Evolutionary conservation across 495 filamentous ascomycete genomes (phyloP).

Genomic region (Glonium stellatum): DNA sequence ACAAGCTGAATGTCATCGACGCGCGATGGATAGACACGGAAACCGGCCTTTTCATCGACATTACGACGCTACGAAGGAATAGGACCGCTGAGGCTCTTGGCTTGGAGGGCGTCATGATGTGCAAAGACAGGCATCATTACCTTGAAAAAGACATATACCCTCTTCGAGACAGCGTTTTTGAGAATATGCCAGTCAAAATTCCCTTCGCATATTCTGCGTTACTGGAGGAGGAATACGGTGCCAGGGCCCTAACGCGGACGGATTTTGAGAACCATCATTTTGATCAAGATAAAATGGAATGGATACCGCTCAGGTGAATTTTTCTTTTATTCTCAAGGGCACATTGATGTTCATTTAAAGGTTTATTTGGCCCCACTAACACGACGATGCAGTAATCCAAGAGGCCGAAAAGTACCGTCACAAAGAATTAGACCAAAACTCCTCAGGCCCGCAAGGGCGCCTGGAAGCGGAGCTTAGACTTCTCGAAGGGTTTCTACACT

Average conservation of each 20-base stretch:
- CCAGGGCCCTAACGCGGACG: conserved; percentile 54
- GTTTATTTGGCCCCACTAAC: too few species aligned
- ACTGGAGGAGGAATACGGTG: conserved; percentile 68
- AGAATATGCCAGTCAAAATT: conserved; percentile 65
- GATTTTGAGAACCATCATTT: conserved; percentile 44
- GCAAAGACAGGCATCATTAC: conserved; percentile 54
- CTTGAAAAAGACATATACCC: conserved; percentile 66
- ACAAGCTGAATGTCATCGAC: conserved; percentile 53
- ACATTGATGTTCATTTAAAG: too few species aligned
- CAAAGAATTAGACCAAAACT: too few species aligned
- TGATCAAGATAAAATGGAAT: conserved; percentile 21
- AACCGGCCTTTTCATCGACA: conserved; percentile 58
- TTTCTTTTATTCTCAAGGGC: not conserved
- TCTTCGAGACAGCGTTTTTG: conserved; percentile 67
- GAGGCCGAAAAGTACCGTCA: too few species aligned
- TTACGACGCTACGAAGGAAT: conserved; percentile 50
- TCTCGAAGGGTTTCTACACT: too few species aligned
- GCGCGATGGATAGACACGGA: conserved; percentile 56
- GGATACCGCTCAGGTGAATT: conserved; percentile 13
- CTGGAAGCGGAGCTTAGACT: too few species aligned
- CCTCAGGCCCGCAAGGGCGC: too few species aligned
- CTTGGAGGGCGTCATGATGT: conserved; percentile 42
- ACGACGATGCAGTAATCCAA: too few species aligned
- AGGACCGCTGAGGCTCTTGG: conserved; percentile 34
- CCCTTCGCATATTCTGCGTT: conserved; percentile 69